Percentiles rank a stretch among this genome's conserved stretches.
Evolutionary conservation across 768 basidiomycete species (phyloP).

Genomic region (Pleurotus citrinopileatus): DNA sequence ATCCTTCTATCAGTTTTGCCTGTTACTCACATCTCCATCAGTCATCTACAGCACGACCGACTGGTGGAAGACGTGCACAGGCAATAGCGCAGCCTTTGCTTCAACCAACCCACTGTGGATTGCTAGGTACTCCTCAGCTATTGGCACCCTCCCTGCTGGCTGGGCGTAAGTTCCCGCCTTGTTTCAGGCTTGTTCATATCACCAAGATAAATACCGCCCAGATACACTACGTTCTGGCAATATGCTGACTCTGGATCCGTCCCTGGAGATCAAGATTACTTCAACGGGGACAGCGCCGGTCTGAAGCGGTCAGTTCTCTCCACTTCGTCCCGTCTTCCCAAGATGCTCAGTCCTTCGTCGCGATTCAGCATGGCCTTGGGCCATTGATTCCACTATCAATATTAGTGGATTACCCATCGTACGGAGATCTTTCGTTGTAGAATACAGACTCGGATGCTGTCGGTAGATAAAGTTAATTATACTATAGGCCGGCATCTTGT

Average conservation of each 20-base stretch:
- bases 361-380: neutral
- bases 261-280: slow-evolving; percentile 56
- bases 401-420: neutral
- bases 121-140: slow-evolving; percentile 45
- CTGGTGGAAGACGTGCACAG: slow-evolving; percentile 71
- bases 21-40: slow-evolving; percentile 13
- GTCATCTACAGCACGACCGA: slow-evolving; percentile 63
- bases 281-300: slow-evolving; percentile 38
- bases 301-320: slow-evolving; percentile 2
- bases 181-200: neutral
- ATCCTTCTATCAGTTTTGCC: neutral
- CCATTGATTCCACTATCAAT: too few species aligned
- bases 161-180: slow-evolving; percentile 38
- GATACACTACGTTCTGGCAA: slow-evolving; percentile 59
- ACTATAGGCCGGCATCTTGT: too few species aligned
- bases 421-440: too few species aligned
- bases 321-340: too few species aligned
- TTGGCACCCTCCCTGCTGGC: slow-evolving; percentile 58
- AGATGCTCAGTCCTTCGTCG: too few species aligned
- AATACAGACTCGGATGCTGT: too few species aligned
- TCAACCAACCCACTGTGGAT: slow-evolving; percentile 59
- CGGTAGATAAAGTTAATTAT: too few species aligned
- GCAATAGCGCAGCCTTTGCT: slow-evolving; percentile 49
- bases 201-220: slow-evolving; percentile 12
- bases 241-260: slow-evolving; percentile 52